Base-by-base conservation (phyloP, 1,284 basidiomycete species). In the Rhodotorula sp. region DNA sequence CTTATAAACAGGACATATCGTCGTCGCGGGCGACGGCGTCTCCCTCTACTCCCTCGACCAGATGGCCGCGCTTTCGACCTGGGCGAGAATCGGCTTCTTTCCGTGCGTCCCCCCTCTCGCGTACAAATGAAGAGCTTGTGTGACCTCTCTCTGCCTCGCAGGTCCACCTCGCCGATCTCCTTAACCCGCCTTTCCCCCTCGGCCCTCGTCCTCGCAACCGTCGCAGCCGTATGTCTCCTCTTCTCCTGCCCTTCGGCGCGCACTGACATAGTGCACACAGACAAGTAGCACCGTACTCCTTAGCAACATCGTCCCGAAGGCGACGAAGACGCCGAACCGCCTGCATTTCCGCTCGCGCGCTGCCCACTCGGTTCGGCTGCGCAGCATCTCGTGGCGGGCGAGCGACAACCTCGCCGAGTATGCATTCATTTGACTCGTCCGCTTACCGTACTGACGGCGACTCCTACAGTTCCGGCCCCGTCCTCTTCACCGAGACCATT, bases 401-500 rank as follows among this genome's bases (percentile, higher is more conserved):
- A 72, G 64, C 41, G 70, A 74, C 37, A 55, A 69, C n/a, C 27
- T 66, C 22, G 61, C 70, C 3, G 73, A 74, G 73, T 74, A 29
- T 9, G 69, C 39, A 2, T 10, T 8, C 9, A 9, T 0, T 44
- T 39, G 6, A 15, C 7, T 27, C 36, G 17, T 9, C 9, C 17
- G 12, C n/a, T 29, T 2, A 7, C 2, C 15, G 3, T 7, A 21
- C 54, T 55, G 21, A 44, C 41, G 6, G 27, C 5, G 8, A 10
- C 25, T 62, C 51, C 29, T 50, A 4, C 76, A 91, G 91, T 54
- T 88, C 90, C 76, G 90, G 91, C 78, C 84, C 89, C 2, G 87
- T 90, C 63, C 83, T 94, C 2, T 91, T 89, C 80, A 92, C 91
- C 37, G 84, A 89, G 61, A 92, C 91, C 29, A 84, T 85, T 27